Base-by-base conservation (phyloP, 139 green algal genomes). In the Volvox reticuliferus region DNA sequence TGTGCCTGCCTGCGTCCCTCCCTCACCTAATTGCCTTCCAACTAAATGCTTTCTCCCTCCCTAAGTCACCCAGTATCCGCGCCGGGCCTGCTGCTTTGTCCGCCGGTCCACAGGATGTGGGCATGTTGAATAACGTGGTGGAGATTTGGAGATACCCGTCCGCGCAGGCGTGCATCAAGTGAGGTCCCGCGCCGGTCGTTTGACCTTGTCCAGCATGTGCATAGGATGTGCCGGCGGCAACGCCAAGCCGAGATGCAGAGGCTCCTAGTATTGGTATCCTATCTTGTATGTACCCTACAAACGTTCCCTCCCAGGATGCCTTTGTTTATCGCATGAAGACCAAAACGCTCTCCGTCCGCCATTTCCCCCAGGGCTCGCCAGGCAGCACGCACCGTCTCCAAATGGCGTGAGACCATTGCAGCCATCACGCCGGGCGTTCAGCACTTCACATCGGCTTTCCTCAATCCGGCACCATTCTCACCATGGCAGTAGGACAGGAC, bases 81-180 rank as follows among this genome's bases (percentile, higher is more conserved):
- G 44, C 5, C 44, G 44, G 44, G 44, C 44, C 44, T 55, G 44
- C 44, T 55, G 44, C 44, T 55, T 55, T 55, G 22, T 75, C 24
- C 67, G 12, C 67, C 67, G 32, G 36, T 24, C 13, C 36, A 6
- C 69, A 89, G 85, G 96, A 97, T 67, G 92, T 97, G 35, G 96
- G 96, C 50, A 93, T 94, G 83, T 89, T 97, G 33, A 97, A 98
- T 93, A 94, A 93, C 30, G 95, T 98, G 33, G 85, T 97, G 35
- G 96, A 98, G 93, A 90, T 98, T 77, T 98, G 96, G 96, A 82
- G 96, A 20, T 98, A 97, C 89, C 93, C 92, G 65, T 94, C 85
- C 35, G 94, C 95, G n/a, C 93, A 95, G 76, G 94, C 93, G 0
- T 97, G 93, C 90, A 94, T 96, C 35, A 91, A 83, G 94, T 95